Evolutionary conservation across 495 filamentous ascomycete species (phyloP).

Genomic region (Neurospora terricola): DNA sequence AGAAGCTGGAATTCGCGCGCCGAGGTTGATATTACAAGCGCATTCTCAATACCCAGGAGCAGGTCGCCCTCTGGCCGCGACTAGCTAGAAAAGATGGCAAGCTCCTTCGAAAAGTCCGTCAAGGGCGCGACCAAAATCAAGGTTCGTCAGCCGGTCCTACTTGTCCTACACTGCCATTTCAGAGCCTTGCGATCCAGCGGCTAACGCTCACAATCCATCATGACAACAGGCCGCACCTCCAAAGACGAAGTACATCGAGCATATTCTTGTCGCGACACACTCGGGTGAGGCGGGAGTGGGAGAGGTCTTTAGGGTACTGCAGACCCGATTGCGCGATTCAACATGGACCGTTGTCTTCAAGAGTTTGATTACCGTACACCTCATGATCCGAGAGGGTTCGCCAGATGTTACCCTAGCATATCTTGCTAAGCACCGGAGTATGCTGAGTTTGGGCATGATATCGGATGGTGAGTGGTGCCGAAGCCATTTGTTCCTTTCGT

Average conservation of each 20-base stretch:
- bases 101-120: constrained; percentile 84
- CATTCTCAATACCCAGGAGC: not conserved
- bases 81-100: constrained; percentile 47
- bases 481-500: not conserved
- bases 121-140: constrained; percentile 94
- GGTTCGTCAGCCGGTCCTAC: constrained; percentile 36
- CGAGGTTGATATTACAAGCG: not conserved
- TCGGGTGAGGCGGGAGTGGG: constrained; percentile 90
- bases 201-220: constrained; percentile 5
- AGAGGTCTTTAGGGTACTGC: constrained; percentile 88
- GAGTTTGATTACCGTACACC: constrained; percentile 83
- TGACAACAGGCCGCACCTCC: constrained; percentile 73
- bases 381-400: constrained; percentile 96
- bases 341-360: constrained; percentile 99
- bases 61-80: constrained; percentile 2
- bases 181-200: not conserved
- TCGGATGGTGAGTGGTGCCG: constrained; percentile 65
- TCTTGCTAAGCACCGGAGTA: constrained; percentile 71
- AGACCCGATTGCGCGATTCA: constrained; percentile 80
- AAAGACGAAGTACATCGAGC: constrained; percentile 99
- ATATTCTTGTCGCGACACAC: constrained; percentile 92
- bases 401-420: constrained; percentile 79
- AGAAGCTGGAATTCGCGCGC: not conserved
- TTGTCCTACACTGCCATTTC: not conserved
- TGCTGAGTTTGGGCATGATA: constrained; percentile 80